These are phyloP conservation scores for Globisporangium nodosum DNA, from an alignment of 352 stramenopile genomes.

Conservation along the genomic window DNA sequence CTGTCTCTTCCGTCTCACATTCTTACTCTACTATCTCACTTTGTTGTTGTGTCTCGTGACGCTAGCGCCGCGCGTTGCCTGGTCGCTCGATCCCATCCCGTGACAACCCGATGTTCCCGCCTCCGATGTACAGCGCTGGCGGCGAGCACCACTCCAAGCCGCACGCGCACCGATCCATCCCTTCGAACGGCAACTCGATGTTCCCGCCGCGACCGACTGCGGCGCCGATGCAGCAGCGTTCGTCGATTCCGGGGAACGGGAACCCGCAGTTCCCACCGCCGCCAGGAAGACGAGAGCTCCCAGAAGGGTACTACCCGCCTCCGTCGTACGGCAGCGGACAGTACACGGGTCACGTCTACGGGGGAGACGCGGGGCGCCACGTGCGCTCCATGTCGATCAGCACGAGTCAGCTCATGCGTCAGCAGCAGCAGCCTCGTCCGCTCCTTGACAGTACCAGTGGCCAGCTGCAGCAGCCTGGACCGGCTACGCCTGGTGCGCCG, in stretches of 20 bases:
- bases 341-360: conserved; percentile 8
- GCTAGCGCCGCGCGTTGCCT: conserved; percentile 19
- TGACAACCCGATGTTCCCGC: conserved; percentile 55
- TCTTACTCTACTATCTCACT: background rate
- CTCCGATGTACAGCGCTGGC: conserved; percentile 30
- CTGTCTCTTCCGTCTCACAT: background rate
- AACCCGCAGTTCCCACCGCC: conserved; percentile 59
- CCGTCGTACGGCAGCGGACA: conserved; percentile 13
- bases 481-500: conserved; percentile 15
- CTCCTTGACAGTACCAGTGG: conserved; percentile 11
- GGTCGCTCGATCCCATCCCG: conserved; percentile 50
- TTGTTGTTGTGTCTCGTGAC: background rate
- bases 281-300: conserved; percentile 26
- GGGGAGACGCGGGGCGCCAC: conserved; percentile 23
- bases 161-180: conserved; percentile 50
- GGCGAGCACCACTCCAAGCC: background rate
- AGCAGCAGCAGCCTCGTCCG: conserved; percentile 14
- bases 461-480: conserved; percentile 10
- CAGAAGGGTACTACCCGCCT: conserved; percentile 26
- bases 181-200: conserved; percentile 54
- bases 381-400: conserved; percentile 66
- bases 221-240: conserved; percentile 19
- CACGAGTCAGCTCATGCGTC: conserved; percentile 35
- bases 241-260: conserved; percentile 43
- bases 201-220: conserved; percentile 52